Conservation (phyloP, 768 basidiomycete species). For the Pisolithus orientalis region DNA sequence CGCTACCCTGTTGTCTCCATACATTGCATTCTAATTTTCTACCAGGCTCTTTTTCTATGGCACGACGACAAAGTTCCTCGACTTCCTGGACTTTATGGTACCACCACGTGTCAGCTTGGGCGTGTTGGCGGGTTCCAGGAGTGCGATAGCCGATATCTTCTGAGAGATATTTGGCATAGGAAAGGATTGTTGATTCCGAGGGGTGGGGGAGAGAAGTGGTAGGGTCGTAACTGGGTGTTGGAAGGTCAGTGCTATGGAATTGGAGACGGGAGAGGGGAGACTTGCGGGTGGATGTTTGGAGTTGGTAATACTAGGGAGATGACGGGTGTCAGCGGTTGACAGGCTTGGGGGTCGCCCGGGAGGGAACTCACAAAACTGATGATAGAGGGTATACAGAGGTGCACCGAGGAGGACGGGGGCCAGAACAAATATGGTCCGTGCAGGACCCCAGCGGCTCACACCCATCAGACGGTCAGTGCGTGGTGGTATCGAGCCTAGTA, state of each 20-base stretch:
- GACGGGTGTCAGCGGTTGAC: background rate
- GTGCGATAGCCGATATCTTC: constrained; percentile 89
- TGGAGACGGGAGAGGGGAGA: background rate
- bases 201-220: constrained; percentile 58
- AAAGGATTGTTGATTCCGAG: constrained; percentile 64
- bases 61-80: constrained; percentile 53
- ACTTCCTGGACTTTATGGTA: constrained; percentile 57
- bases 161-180: constrained; percentile 59
- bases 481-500: too few species aligned
- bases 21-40: constrained; percentile 84
- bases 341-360: background rate
- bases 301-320: constrained; percentile 46
- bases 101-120: constrained; percentile 80
- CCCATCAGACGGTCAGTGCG: too few species aligned
- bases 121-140: constrained; percentile 87
- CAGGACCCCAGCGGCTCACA: constrained; percentile 39
- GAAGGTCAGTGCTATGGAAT: background rate
- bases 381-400: constrained; percentile 41
- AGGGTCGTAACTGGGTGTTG: constrained; percentile 36
- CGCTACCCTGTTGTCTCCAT: constrained; percentile 85
- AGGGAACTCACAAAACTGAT: constrained; percentile 40
- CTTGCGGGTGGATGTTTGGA: constrained; percentile 51
- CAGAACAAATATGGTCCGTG: constrained; percentile 50
- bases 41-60: constrained; percentile 33
- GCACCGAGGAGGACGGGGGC: constrained; percentile 48